phyloP scores from a whole-genome alignment of 768 basidiomycete species.

The Serpula lacrymans region DNA sequence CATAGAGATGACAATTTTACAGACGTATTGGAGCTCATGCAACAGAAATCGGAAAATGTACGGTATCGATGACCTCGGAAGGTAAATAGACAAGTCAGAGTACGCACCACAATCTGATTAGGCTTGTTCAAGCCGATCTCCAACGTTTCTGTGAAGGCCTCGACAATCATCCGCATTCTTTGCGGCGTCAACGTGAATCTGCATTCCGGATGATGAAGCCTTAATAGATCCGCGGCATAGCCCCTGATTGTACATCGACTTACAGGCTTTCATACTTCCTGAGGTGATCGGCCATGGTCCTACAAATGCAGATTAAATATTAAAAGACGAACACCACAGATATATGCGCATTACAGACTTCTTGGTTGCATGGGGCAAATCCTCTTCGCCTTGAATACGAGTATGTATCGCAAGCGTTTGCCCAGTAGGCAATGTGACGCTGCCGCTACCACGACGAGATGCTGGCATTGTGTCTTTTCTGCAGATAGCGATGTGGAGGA shows the following conservation, averaged over 20 bases:
- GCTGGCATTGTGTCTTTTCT: constrained; percentile 46
- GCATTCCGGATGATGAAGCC: constrained; percentile 4
- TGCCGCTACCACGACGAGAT: constrained; percentile 78
- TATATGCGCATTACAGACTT: constrained; percentile 47
- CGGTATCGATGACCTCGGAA: not conserved
- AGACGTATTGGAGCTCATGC: not conserved
- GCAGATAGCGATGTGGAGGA: constrained; percentile 10
- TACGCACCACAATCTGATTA: constrained; percentile 83
- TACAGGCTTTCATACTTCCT: constrained; percentile 85
- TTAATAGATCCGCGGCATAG: constrained; percentile 6
- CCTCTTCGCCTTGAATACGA: constrained; percentile 81
- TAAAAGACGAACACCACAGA: constrained; percentile 1
- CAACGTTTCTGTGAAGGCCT: constrained; percentile 90
- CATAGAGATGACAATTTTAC: not conserved
- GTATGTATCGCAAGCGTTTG: constrained; percentile 85
- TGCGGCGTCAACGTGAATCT: constrained; percentile 88
- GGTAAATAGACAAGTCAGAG: constrained; percentile 7
- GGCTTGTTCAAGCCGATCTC: constrained; percentile 82
- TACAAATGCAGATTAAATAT: constrained; percentile 25
- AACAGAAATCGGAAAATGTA: not conserved
- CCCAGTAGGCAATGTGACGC: constrained; percentile 66
- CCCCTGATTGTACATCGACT: constrained; percentile 33
- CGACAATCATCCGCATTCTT: constrained; percentile 94
- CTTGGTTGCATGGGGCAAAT: constrained; percentile 92
- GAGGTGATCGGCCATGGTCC: constrained; percentile 93